Evolutionary conservation across 768 basidiomycete genomes (phyloP).

Genomic region (Hydnum rufescens): DNA sequence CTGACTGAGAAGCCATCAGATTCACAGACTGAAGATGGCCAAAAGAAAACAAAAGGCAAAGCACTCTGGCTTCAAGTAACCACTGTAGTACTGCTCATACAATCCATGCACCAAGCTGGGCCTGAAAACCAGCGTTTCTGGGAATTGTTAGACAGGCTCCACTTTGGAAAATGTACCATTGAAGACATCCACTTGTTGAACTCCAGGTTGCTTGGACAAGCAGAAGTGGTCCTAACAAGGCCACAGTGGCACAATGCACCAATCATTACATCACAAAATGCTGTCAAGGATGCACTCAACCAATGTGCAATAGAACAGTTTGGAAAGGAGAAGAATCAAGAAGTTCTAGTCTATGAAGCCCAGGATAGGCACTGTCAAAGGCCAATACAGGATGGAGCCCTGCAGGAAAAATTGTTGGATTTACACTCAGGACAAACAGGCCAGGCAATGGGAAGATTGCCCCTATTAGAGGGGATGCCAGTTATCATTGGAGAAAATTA

Average conservation of each 20-base stretch:
- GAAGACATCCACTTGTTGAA: not conserved
- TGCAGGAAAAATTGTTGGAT: too few relatives aligned
- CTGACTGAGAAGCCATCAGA: not conserved
- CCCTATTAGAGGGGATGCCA: slow-evolving; percentile 5
- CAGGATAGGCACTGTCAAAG: too few relatives aligned
- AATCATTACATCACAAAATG: slow-evolving; percentile 1
- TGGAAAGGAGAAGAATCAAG: too few relatives aligned
- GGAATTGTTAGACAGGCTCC: not conserved
- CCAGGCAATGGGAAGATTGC: slow-evolving; percentile 1
- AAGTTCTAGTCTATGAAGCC: not conserved
- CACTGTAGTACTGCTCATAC: not conserved
- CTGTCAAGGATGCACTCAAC: slow-evolving; percentile 6
- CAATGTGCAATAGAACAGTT: not conserved
- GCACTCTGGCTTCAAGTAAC: not conserved
- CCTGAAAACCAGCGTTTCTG: not conserved
- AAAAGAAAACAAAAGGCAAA: not conserved
- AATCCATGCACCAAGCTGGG: not conserved
- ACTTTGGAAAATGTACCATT: not conserved
- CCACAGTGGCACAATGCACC: not conserved
- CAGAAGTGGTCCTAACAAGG: not conserved
- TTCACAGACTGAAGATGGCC: not conserved
- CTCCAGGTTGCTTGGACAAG: not conserved
- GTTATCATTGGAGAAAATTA: slow-evolving; percentile 17
- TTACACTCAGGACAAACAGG: too few relatives aligned
- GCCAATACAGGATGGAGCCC: too few relatives aligned